Evolutionary conservation across 768 basidiomycete species (phyloP).

Genomic region (Lanmaoa pseudosensibilis): DNA sequence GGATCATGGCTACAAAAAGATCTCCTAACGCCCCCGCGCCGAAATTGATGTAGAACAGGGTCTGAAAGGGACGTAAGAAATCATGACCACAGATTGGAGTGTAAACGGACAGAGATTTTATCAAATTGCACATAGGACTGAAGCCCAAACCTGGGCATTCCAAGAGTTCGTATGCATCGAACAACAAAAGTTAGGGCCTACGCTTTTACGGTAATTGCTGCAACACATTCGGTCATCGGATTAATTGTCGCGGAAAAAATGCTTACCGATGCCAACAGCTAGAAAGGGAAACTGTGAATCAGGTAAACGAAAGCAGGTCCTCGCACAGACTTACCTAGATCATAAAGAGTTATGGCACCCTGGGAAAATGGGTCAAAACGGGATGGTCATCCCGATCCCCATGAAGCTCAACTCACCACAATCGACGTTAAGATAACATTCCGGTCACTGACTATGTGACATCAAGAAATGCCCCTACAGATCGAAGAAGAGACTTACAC

Average conservation of each 20-base stretch:
- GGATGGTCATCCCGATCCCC: neutral
- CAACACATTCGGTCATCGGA: neutral
- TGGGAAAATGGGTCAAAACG: slow-evolving; percentile 20
- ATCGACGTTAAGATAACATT: slow-evolving; percentile 42
- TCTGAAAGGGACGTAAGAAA: slow-evolving; percentile 33
- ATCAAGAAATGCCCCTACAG: neutral
- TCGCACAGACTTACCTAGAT: no score
- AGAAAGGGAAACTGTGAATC: neutral
- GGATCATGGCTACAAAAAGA: slow-evolving; percentile 46
- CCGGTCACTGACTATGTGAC: slow-evolving; percentile 43
- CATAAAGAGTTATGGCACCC: slow-evolving; percentile 38
- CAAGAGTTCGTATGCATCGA: neutral
- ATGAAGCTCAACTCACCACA: slow-evolving; percentile 40
- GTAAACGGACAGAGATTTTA: slow-evolving; percentile 38
- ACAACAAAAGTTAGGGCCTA: slow-evolving; percentile 26
- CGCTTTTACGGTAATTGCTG: slow-evolving; percentile 54
- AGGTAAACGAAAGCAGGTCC: neutral
- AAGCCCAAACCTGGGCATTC: slow-evolving; percentile 38
- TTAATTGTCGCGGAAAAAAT: neutral
- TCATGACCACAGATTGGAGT: neutral
- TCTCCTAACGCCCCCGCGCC: slow-evolving; percentile 50
- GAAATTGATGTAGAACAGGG: slow-evolving; percentile 52
- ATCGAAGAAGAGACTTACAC: slow-evolving; percentile 35
- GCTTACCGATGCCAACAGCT: slow-evolving; percentile 17
- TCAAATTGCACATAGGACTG: slow-evolving; percentile 37